These are phyloP conservation scores for Meyerozyma guilliermondii DNA, from an alignment of 1,139 yeast genomes.

Conservation along the genomic window DNA sequence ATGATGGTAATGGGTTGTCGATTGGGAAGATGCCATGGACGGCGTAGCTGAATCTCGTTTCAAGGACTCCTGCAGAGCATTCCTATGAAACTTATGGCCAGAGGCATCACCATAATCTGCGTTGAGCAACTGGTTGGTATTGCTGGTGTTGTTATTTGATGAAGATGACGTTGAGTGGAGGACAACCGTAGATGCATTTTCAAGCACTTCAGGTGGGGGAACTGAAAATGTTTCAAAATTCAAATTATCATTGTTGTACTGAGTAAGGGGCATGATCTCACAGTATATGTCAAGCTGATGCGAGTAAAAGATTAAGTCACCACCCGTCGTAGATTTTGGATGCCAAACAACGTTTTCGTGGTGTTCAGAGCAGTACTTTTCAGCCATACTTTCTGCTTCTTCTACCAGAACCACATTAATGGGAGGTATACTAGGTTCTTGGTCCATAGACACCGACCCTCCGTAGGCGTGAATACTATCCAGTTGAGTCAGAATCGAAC, in stretches of 20 bases:
- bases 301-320: conserved; percentile 55
- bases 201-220: conserved; percentile 1
- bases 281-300: conserved; percentile 56
- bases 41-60: conserved; percentile 40
- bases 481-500: not conserved
- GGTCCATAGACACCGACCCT: not conserved
- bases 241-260: conserved; percentile 1
- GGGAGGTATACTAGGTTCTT: conserved; percentile 1
- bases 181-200: not conserved
- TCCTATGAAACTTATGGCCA: conserved; percentile 2
- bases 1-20: conserved; percentile 33
- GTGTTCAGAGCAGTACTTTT: conserved; percentile 24
- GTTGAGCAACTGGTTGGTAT: not conserved
- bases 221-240: conserved; percentile 2
- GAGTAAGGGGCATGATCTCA: conserved; percentile 45
- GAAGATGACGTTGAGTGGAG: not conserved
- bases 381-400: conserved; percentile 34
- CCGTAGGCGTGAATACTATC: not conserved
- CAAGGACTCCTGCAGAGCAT: conserved; percentile 21
- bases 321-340: conserved; percentile 52
- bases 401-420: conserved; percentile 14
- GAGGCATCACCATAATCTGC: not conserved
- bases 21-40: conserved; percentile 21
- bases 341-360: conserved; percentile 40
- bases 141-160: not conserved